Evolutionary conservation across 768 basidiomycete species (phyloP).

Genomic region (Trametes sanguinea): DNA sequence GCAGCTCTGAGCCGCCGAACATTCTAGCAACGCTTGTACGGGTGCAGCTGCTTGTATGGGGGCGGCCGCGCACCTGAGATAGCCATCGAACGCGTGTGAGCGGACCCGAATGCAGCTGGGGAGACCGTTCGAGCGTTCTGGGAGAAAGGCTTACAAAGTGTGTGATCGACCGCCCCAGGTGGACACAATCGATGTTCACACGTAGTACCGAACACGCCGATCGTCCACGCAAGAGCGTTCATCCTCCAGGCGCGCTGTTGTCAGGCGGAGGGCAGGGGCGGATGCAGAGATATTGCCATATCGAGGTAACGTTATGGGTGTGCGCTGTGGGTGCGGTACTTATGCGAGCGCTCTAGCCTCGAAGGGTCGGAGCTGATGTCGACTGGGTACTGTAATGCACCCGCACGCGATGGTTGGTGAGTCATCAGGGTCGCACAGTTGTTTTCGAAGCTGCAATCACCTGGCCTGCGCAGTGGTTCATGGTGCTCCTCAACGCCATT

Average conservation of each 20-base stretch:
- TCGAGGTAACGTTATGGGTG: no score
- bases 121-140: neutral
- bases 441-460: no score
- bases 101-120: neutral
- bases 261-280: neutral
- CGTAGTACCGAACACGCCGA: neutral
- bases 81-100: neutral
- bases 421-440: no score
- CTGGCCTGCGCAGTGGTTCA: no score
- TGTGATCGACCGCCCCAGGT: neutral
- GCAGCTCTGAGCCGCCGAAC: neutral
- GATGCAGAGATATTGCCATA: neutral
- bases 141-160: slow-evolving; percentile 4
- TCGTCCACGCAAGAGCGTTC: neutral
- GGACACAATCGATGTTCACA: neutral
- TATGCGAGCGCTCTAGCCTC: no score
- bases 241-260: neutral
- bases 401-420: no score
- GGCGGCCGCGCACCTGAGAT: no score
- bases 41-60: neutral
- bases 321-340: no score
- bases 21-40: neutral
- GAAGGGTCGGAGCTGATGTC: no score
- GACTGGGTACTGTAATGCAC: no score
- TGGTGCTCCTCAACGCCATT: no score